A percentile compares a stretch with the other conserved stretches of the same genome.
Conservation (phyloP, 2,329 filamentous ascomycete species). For the Leptodontidium sp. region DNA sequence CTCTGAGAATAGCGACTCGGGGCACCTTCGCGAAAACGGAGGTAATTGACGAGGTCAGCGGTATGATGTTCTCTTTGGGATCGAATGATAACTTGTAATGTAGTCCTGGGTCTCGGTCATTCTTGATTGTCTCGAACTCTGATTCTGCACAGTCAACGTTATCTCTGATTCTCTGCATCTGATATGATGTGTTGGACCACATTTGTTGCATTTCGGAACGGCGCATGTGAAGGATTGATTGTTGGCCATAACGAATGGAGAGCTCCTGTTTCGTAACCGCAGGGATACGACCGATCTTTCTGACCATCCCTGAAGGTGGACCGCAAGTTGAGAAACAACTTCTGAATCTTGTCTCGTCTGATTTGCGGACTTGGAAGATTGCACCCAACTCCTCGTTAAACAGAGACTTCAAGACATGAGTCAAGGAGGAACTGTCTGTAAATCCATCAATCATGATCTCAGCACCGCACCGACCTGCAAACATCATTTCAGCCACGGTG, state of each 20-base stretch:
- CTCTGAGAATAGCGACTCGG: slow-evolving; percentile 89
- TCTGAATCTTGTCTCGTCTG: slow-evolving; percentile 85
- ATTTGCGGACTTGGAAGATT: slow-evolving; percentile 91
- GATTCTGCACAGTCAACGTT: slow-evolving; percentile 86
- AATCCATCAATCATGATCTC: slow-evolving; percentile 84
- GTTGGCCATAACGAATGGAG: slow-evolving; percentile 75
- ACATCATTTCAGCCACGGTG: slow-evolving; percentile 96
- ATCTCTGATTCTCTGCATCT: slow-evolving; percentile 90
- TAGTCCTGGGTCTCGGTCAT: slow-evolving; percentile 82
- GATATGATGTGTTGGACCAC: slow-evolving; percentile 88
- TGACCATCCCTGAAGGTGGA: slow-evolving; percentile 81
- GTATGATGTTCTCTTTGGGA: slow-evolving; percentile 76
- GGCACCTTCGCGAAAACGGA: slow-evolving; percentile 66
- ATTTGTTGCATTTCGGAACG: slow-evolving; percentile 81
- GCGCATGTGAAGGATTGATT: slow-evolving; percentile 72
- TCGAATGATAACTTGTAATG: slow-evolving; percentile 84
- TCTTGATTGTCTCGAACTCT: slow-evolving; percentile 78
- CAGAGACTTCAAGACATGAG: slow-evolving; percentile 74
- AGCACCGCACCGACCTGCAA: slow-evolving; percentile 89
- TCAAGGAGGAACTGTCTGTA: slow-evolving; percentile 65
- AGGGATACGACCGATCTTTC: slow-evolving; percentile 82
- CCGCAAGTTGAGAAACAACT: slow-evolving; percentile 92
- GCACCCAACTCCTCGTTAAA: slow-evolving; percentile 98
- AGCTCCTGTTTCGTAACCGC: slow-evolving; percentile 76
- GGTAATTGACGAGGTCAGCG: slow-evolving; percentile 62